These are phyloP conservation scores for Colletotrichum sp. DNA, from an alignment of 2,329 filamentous ascomycete species.

Conservation along the genomic window DNA sequence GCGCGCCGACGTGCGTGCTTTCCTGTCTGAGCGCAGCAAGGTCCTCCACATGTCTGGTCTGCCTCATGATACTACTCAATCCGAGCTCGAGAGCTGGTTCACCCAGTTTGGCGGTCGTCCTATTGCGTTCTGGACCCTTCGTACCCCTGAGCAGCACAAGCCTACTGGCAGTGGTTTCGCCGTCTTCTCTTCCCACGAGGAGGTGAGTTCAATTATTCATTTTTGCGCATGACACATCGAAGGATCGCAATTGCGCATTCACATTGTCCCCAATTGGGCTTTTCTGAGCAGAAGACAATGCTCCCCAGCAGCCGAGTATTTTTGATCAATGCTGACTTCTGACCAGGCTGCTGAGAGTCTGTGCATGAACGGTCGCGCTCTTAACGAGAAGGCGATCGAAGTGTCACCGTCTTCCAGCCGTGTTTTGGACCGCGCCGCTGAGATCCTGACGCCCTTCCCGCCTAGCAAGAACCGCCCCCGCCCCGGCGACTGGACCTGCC, in stretches of 20 bases:
- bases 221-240: not conserved
- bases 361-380: slow-evolving; percentile 97
- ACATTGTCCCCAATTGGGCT: not conserved
- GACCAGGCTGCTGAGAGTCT: slow-evolving; percentile 90
- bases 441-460: slow-evolving; percentile 96
- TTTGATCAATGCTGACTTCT: not conserved
- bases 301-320: not conserved
- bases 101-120: slow-evolving; percentile 97
- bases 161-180: slow-evolving; percentile 98
- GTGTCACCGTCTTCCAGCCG: slow-evolving; percentile 97
- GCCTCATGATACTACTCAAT: slow-evolving; percentile 97
- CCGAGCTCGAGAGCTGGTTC: slow-evolving; percentile 98
- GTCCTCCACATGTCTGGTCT: slow-evolving; percentile 97
- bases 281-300: not conserved
- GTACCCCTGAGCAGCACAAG: slow-evolving; percentile 98
- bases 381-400: slow-evolving; percentile 99
- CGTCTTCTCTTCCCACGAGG: slow-evolving; percentile 98
- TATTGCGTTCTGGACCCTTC: slow-evolving; percentile 98
- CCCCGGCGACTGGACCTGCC: slow-evolving; percentile 98
- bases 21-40: slow-evolving; percentile 95
- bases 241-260: not conserved
- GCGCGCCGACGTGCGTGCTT: slow-evolving; percentile 92
- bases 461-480: slow-evolving; percentile 98
- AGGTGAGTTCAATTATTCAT: slow-evolving; percentile 66
- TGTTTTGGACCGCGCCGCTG: slow-evolving; percentile 91